Percentiles rank a stretch among this genome's conserved stretches.
Evolutionary conservation across 352 stramenopile species (phyloP).

Genomic region (Globisporangium mamillatum): DNA sequence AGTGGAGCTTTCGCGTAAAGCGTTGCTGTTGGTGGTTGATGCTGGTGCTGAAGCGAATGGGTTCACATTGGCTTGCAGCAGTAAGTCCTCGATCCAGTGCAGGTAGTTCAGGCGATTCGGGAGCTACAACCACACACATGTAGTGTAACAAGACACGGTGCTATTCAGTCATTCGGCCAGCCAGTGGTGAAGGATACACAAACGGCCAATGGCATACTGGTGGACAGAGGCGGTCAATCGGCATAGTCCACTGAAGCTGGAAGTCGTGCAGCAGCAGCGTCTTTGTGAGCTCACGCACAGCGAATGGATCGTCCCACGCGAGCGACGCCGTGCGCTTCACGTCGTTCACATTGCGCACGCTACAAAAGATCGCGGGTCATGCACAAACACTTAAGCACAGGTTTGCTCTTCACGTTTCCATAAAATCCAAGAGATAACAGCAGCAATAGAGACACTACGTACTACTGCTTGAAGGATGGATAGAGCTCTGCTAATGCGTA

Average conservation of each 20-base stretch:
- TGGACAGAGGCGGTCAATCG: constrained; percentile 91
- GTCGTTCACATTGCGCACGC: constrained; percentile 63
- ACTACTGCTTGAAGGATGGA: constrained; percentile 64
- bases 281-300: constrained; percentile 84
- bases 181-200: neutral
- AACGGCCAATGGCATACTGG: constrained; percentile 60
- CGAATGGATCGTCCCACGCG: constrained; percentile 75
- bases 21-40: constrained; percentile 6
- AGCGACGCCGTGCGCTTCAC: constrained; percentile 51
- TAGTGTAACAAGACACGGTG: neutral
- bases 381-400: neutral
- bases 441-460: constrained; percentile 17
- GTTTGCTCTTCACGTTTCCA: neutral
- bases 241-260: constrained; percentile 86
- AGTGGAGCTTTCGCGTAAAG: neutral
- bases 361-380: constrained; percentile 15
- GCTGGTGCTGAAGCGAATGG: constrained; percentile 17
- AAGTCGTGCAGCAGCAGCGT: constrained; percentile 93
- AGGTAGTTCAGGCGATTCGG: constrained; percentile 94
- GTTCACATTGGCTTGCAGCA: constrained; percentile 45
- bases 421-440: neutral
- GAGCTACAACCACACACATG: constrained; percentile 34
- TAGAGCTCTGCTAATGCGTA: constrained; percentile 66
- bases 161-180: neutral
- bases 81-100: constrained; percentile 93